Conservation (phyloP, 139 green algal genomes). For the Tetraselmis chui region DNA sequence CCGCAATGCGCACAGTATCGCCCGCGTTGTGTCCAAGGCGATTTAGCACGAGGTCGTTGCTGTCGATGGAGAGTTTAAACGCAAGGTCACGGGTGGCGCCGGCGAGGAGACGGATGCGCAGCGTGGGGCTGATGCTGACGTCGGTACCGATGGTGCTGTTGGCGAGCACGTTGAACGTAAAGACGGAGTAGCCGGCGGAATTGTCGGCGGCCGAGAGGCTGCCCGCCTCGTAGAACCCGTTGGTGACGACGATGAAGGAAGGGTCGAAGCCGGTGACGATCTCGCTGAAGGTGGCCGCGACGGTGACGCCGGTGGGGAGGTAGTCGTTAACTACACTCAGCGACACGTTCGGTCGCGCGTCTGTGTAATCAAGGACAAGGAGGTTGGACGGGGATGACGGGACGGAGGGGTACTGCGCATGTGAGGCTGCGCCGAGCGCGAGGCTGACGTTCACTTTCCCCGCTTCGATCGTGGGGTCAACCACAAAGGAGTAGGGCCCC, state of each 20-base stretch:
- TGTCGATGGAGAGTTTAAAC: not conserved
- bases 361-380: not conserved
- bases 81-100: not conserved
- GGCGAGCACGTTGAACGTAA: not conserved
- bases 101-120: not conserved
- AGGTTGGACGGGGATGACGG: not conserved
- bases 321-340: not conserved
- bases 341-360: not conserved
- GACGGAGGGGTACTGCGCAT: not conserved
- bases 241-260: not conserved
- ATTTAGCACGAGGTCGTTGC: not conserved
- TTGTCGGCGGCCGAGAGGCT: not conserved
- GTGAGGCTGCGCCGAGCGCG: too few relatives aligned
- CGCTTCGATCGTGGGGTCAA: not conserved
- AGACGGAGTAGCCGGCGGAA: not conserved
- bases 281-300: not conserved
- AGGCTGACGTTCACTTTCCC: not conserved
- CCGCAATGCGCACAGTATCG: not conserved
- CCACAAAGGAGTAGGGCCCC: not conserved
- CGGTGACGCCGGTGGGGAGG: not conserved
- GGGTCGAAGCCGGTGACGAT: not conserved
- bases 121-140: not conserved
- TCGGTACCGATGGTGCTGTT: not conserved
- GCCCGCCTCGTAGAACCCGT: not conserved
- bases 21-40: not conserved